These are phyloP conservation scores for Allantophomopsis lycopodina DNA, from an alignment of 2,329 filamentous ascomycete species.

Conservation along the genomic window DNA sequence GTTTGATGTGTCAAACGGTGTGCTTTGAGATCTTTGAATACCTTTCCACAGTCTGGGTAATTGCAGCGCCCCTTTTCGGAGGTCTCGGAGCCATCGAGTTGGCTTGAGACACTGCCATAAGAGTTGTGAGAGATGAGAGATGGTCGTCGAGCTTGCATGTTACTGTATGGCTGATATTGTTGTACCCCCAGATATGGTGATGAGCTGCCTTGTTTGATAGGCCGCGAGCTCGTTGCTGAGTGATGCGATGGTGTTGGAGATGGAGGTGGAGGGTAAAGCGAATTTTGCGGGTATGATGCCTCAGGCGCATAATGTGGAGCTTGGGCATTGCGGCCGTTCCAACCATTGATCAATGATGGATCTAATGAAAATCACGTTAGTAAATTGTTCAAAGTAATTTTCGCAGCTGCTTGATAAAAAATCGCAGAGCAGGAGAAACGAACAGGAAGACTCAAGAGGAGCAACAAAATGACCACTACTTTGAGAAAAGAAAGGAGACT, in stretches of 20 bases:
- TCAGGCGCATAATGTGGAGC: slow-evolving; percentile 5
- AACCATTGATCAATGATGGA: slow-evolving; percentile 17
- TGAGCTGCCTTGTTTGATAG: slow-evolving; percentile 14
- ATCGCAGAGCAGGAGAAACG: slow-evolving; percentile 28
- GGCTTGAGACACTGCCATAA: slow-evolving; percentile 15
- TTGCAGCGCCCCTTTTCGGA: slow-evolving; percentile 29
- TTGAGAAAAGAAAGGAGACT: slow-evolving; percentile 35
- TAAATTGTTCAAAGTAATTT: slow-evolving; percentile 2
- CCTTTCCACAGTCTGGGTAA: slow-evolving; percentile 41
- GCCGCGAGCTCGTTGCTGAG: slow-evolving; percentile 10
- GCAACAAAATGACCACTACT: slow-evolving; percentile 36
- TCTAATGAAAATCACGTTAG: slow-evolving; percentile 15
- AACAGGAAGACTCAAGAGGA: slow-evolving; percentile 36
- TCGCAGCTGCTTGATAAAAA: slow-evolving; percentile 2
- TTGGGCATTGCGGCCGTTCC: slow-evolving; percentile 10
- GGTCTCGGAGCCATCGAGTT: slow-evolving; percentile 17
- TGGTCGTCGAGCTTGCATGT: slow-evolving; percentile 12
- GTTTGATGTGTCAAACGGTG: slow-evolving; percentile 95
- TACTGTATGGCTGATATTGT: slow-evolving; percentile 14
- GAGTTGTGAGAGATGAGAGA: slow-evolving; percentile 15
- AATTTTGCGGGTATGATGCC: slow-evolving; percentile 11
- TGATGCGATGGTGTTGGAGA: slow-evolving; percentile 17
- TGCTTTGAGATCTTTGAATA: slow-evolving; percentile 57
- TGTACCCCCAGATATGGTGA: slow-evolving; percentile 14
- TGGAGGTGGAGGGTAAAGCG: slow-evolving; percentile 12